These are phyloP conservation scores for Eimeria falciformis DNA, from an alignment of 169 alveolate genomes.

Conservation along the genomic window DNA sequence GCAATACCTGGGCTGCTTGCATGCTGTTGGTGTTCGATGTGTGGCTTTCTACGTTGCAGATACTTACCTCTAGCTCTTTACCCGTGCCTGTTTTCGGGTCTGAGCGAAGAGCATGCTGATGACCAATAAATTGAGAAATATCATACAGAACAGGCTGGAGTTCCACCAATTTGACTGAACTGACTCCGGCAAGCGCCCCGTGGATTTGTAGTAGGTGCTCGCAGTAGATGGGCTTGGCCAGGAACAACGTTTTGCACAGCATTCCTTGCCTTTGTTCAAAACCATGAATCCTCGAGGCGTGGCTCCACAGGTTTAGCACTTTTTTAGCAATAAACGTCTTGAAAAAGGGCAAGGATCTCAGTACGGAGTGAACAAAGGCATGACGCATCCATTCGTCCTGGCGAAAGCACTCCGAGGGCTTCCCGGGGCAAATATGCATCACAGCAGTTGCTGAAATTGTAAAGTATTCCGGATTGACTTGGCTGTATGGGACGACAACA, in stretches of 20 bases:
- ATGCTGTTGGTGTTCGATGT: background rate
- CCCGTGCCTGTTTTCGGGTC: constrained; percentile 74
- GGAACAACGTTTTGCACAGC: constrained; percentile 63
- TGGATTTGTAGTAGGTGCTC: constrained; percentile 35
- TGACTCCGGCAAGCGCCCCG: constrained; percentile 64
- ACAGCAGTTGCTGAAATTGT: constrained; percentile 75
- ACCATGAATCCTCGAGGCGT: constrained; percentile 36
- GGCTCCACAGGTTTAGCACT: constrained; percentile 61
- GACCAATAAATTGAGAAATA: constrained; percentile 54
- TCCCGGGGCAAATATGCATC: constrained; percentile 77
- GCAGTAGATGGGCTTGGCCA: constrained; percentile 70
- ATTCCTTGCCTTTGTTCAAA: constrained; percentile 54
- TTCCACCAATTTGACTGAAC: constrained; percentile 53
- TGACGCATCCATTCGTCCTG: constrained; percentile 74
- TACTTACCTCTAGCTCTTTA: constrained; percentile 60
- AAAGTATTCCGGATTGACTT: constrained; percentile 72
- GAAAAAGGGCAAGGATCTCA: constrained; percentile 73
- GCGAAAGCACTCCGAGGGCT: constrained; percentile 76
- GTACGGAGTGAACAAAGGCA: constrained; percentile 71
- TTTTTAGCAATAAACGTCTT: constrained; percentile 60
- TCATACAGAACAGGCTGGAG: constrained; percentile 48
- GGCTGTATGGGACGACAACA: constrained; percentile 74
- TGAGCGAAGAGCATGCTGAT: constrained; percentile 52
- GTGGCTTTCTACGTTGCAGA: background rate
- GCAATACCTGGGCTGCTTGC: background rate